Evolutionary conservation across 805 yeast species (phyloP).

Genomic region (Nakazawaea anatomiae): DNA sequence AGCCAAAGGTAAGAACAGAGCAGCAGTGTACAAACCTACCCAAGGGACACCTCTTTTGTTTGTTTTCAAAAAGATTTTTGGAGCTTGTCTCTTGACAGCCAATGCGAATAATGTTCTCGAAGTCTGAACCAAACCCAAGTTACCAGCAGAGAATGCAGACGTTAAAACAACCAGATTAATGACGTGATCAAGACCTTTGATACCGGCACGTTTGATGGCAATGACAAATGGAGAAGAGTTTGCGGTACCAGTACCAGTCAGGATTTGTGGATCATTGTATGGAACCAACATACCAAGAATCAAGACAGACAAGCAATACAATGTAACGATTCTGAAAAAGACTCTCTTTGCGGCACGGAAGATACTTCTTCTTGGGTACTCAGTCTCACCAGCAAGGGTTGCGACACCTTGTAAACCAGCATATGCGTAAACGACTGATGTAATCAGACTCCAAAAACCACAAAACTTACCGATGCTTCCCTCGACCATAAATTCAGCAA

Average conservation of each 20-base stretch:
- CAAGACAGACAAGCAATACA: slow-evolving; percentile 27
- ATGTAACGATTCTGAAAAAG: slow-evolving; percentile 23
- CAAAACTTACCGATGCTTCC: slow-evolving; percentile 35
- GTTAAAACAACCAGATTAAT: slow-evolving; percentile 33
- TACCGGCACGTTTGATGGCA: slow-evolving; percentile 29
- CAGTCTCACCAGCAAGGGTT: slow-evolving; percentile 26
- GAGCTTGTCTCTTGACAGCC: slow-evolving; percentile 72
- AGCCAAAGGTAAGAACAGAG: slow-evolving; percentile 23
- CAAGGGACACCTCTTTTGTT: slow-evolving; percentile 17
- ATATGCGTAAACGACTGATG: slow-evolving; percentile 31
- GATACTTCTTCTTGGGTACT: slow-evolving; percentile 27
- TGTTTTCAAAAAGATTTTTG: slow-evolving; percentile 46
- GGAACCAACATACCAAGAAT: slow-evolving; percentile 29
- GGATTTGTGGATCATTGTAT: slow-evolving; percentile 22
- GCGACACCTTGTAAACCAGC: slow-evolving; percentile 27
- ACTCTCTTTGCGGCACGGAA: slow-evolving; percentile 25
- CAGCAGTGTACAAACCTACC: slow-evolving; percentile 18
- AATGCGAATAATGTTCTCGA: slow-evolving; percentile 72
- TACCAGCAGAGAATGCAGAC: slow-evolving; percentile 58
- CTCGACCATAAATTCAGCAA: slow-evolving; percentile 36
- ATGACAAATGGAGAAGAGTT: slow-evolving; percentile 35
- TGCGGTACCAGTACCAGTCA: slow-evolving; percentile 17
- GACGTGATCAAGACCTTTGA: slow-evolving; percentile 28
- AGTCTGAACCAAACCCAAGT: slow-evolving; percentile 67
- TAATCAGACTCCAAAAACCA: slow-evolving; percentile 36